Conservation (phyloP, 1,139 yeast species). For the Taphrina confusa region DNA sequence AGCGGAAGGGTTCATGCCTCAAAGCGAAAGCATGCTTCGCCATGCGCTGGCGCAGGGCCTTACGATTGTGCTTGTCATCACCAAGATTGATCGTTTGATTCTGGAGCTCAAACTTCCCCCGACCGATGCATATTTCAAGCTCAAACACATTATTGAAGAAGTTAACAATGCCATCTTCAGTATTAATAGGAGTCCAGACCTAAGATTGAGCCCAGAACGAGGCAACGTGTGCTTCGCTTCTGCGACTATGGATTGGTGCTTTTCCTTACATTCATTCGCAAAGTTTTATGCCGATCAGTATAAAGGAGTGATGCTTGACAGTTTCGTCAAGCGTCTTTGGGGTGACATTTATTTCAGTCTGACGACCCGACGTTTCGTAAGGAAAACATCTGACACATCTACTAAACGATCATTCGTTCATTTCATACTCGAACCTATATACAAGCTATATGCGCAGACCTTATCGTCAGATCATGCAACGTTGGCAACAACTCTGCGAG, state of each 20-base stretch:
- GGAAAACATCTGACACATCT: constrained; percentile 45
- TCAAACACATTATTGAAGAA: constrained; percentile 63
- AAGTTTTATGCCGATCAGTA: constrained; percentile 52
- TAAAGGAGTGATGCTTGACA: constrained; percentile 48
- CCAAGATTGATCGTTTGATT: constrained; percentile 79
- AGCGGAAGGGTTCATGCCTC: constrained; percentile 72
- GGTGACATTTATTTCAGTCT: constrained; percentile 65
- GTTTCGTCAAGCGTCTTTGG: constrained; percentile 66
- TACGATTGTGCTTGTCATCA: constrained; percentile 65
- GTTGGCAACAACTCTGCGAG: constrained; percentile 51
- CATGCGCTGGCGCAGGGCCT: constrained; percentile 54
- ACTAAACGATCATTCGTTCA: constrained; percentile 61
- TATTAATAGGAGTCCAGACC: constrained; percentile 42
- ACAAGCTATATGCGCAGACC: constrained; percentile 59
- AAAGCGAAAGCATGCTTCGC: constrained; percentile 55
- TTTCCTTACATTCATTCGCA: constrained; percentile 68
- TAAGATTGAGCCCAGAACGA: constrained; percentile 56
- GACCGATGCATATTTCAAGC: constrained; percentile 67
- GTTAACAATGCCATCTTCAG: constrained; percentile 58
- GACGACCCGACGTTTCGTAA: constrained; percentile 52
- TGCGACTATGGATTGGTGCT: constrained; percentile 60
- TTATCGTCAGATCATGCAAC: constrained; percentile 57
- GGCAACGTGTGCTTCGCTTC: constrained; percentile 78
- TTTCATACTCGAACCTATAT: constrained; percentile 75
- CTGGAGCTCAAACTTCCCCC: constrained; percentile 77